Evolutionary conservation across 768 basidiomycete species (phyloP), one percentile per base, ranked within the genome.

Genomic region (Grammothele lineata): DNA sequence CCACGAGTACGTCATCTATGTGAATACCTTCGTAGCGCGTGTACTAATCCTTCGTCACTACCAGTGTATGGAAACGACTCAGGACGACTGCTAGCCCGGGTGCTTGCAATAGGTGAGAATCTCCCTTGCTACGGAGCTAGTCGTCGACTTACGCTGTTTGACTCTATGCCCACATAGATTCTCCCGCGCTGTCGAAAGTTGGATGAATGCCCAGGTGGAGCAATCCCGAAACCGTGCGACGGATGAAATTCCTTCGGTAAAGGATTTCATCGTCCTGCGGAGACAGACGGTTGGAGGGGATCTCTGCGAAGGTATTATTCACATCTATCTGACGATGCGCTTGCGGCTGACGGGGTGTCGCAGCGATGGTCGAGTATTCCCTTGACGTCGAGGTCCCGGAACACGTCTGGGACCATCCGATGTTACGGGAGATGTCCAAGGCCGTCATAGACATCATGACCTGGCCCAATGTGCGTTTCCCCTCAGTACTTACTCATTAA

Each of bases 391-490:
- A 69, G 40, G 58, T 70, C 27, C 68, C 68, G n/a, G 65, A 69
- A 23, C 53, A 62, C 23, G 66, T 69, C 7, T 69, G 70, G 47
- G 61, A 65, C 32, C 58, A 54, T 40, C 62, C 68, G 2, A 58
- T 66, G 22, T 56, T 69, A 6, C 53, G 53, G 45, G 64, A 57
- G 15, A 67, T 69, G 67, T 69, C 68, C 27, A 62, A 68, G 14
- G 68, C 67, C 19, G 66, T 64, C 0, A 68, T 50, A 12, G 68
- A 69, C 46, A 63, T 69, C 14, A 70, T 69, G 68, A 70, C 68
- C 1, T 69, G 68, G 68, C 68, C 68, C 18, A 69, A 69, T 33
- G 67, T 69, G 17, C 5, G 67, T 66, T 2, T 5, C 25, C 48
- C 51, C 38, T 37, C 23, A 5, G 18, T 43, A 26, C 45, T 10